Percentiles rank a stretch among this genome's conserved stretches.
Conservation (phyloP, 352 stramenopile genomes). For the Aphanomyces euteiches region DNA sequence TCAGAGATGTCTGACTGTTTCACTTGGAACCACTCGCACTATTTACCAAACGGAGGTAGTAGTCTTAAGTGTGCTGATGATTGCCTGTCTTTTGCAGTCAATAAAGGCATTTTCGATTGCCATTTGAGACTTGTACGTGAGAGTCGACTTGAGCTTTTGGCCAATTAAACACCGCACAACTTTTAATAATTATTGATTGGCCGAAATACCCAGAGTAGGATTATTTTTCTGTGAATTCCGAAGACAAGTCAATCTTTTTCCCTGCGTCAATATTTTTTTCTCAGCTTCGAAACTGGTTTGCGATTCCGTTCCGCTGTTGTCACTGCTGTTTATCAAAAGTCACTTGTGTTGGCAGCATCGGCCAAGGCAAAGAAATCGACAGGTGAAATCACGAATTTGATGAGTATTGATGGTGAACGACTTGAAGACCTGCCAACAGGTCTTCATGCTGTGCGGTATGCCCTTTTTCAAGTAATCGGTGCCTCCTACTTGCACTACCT, state of each 20-base stretch:
- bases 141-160: too few relatives aligned
- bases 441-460: conserved; percentile 82
- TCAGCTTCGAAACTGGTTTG: conserved; percentile 76
- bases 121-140: too few relatives aligned
- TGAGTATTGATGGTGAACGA: conserved; percentile 95
- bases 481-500: conserved; percentile 70
- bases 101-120: too few relatives aligned
- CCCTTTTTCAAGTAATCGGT: conserved; percentile 72
- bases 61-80: too few relatives aligned
- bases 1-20: background rate
- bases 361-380: conserved; percentile 70
- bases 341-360: conserved; percentile 77
- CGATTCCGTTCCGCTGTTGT: conserved; percentile 68
- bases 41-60: conserved; percentile 10
- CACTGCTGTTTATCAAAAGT: conserved; percentile 61
- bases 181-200: too few relatives aligned
- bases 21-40: background rate
- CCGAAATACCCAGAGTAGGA: too few relatives aligned
- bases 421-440: conserved; percentile 88
- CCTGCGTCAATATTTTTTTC: conserved; percentile 76
- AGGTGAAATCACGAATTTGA: conserved; percentile 97
- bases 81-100: too few relatives aligned
- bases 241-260: conserved; percentile 79
- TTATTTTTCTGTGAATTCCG: too few relatives aligned
- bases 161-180: too few relatives aligned